Base-by-base conservation (phyloP, 2,329 filamentous ascomycete species). In the Ceratocystis lukuohia region DNA sequence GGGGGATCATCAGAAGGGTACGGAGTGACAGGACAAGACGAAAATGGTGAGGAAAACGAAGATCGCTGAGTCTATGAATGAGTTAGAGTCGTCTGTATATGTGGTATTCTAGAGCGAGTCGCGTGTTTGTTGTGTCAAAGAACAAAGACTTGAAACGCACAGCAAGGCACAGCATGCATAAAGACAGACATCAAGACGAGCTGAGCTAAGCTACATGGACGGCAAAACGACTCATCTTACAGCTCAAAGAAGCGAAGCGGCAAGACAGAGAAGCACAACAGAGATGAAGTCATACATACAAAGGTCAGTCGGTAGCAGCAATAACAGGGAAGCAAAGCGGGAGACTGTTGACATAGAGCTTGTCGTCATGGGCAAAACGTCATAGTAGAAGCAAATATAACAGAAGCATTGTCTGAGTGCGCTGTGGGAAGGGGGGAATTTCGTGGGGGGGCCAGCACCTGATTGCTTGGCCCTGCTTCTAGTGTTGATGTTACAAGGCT, bases 61-160 rank as follows among this genome's bases (percentile, higher is more conserved):
- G 12, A 28, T 15, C 10, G 7, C 22, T 17, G 10, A n/a, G 15
- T 17, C 22, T 57, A 6, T 25, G 8, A 5, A 15, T 5, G 53
- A 33, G 22, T 57, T 33, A 57, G 53, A n/a, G 20, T 33, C 22
- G 25, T 25, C 8, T 30, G 53, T 33, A 33, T 1, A 33, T 57
- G 28, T 25, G 50, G 8, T 57, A 12, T 57, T 8, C 4, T 17
- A 33, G 17, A 33, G 53, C 15, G 25, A 12, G 7, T 57, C 12
- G 53, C 53, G 53, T 30, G 25, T 30, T 30, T 57, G 53, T 28
- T 57, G 53, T 28, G 53, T 57, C 53, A 57, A 57, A 57, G 53
- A 15, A 30, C 25, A n/a, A 33, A n/a, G 30, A 28, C 25, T 28
- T 57, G 53, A 57, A 57, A 57, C 53, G 53, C 53, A 57, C 53